A percentile compares a stretch with the other conserved stretches of the same genome.
These are phyloP conservation scores for Prunus salicina DNA, from an alignment of 306 rosid genomes.

Conservation along the genomic window DNA sequence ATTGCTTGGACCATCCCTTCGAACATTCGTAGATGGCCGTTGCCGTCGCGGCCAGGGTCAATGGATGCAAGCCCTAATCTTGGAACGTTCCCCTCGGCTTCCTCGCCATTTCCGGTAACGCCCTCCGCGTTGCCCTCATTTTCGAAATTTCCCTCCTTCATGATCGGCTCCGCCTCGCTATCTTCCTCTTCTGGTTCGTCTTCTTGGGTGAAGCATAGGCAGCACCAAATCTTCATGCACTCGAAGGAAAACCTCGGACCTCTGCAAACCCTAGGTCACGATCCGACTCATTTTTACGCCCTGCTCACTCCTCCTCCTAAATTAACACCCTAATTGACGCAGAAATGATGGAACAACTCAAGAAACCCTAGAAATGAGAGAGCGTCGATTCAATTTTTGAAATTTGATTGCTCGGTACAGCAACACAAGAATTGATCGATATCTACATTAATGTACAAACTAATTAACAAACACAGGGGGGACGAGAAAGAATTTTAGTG, in stretches of 20 bases:
- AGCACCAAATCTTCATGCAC: constrained; percentile 86
- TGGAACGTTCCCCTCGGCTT: constrained; percentile 7
- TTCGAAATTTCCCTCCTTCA: constrained; percentile 40
- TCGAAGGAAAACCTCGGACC: constrained; percentile 22
- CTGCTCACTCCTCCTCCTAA: neutral
- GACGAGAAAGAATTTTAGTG: constrained; percentile 20
- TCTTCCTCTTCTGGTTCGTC: constrained; percentile 36
- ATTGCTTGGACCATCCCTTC: constrained; percentile 44
- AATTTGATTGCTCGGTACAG: neutral
- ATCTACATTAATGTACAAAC: neutral
- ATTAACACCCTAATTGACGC: constrained; percentile 21
- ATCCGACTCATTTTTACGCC: constrained; percentile 52
- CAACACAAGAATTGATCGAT: constrained; percentile 1
- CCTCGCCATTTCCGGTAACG: constrained; percentile 32
- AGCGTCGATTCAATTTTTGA: neutral
- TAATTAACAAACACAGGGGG: neutral
- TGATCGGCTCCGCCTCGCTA: constrained; percentile 27
- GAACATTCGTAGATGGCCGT: constrained; percentile 32
- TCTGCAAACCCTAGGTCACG: constrained; percentile 41
- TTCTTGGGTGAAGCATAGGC: constrained; percentile 64
- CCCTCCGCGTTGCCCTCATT: constrained; percentile 30
- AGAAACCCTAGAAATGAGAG: constrained; percentile 54
- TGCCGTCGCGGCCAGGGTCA: constrained; percentile 14
- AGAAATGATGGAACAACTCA: constrained; percentile 6
- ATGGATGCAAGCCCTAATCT: constrained; percentile 15